Evolutionary conservation across 306 rosid genomes (phyloP).

Genomic region (Corylus avellana): DNA sequence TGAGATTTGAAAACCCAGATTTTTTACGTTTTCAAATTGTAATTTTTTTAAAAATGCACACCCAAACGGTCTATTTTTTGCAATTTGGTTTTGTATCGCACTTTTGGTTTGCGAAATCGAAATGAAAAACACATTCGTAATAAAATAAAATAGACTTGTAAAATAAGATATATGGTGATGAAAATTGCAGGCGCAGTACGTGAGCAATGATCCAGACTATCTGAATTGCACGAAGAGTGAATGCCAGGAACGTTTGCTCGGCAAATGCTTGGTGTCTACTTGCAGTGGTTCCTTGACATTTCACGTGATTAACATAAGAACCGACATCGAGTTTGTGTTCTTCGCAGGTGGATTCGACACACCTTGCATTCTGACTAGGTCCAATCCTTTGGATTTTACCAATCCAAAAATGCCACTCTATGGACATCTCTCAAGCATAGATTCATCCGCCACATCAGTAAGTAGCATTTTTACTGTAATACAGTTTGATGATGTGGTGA

Average conservation of each 20-base stretch:
- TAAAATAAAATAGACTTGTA: neutral
- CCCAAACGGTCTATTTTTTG: no score
- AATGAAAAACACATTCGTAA: no score
- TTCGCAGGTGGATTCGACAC: constrained; percentile 61
- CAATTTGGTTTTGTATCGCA: no score
- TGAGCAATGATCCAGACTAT: constrained; percentile 72
- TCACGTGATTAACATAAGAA: constrained; percentile 82
- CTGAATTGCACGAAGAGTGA: constrained; percentile 61
- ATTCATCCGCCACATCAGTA: constrained; percentile 73
- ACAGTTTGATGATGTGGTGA: no score
- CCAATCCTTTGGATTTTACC: constrained; percentile 50
- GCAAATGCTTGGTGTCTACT: constrained; percentile 42
- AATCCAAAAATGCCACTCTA: constrained; percentile 73
- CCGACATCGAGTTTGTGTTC: constrained; percentile 73
- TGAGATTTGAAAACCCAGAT: no score
- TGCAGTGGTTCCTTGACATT: constrained; percentile 69
- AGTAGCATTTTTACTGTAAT: neutral
- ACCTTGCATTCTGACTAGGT: constrained; percentile 60
- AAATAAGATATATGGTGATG: neutral
- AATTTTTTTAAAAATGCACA: no score
- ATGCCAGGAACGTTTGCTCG: constrained; percentile 37
- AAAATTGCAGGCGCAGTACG: constrained; percentile 52
- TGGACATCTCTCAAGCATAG: constrained; percentile 67
- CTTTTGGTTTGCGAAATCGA: no score
- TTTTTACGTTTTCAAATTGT: no score